These are phyloP conservation scores for Cenchrus purpureus DNA, from an alignment of 176 grass and related monocot genomes.

Conservation along the genomic window DNA sequence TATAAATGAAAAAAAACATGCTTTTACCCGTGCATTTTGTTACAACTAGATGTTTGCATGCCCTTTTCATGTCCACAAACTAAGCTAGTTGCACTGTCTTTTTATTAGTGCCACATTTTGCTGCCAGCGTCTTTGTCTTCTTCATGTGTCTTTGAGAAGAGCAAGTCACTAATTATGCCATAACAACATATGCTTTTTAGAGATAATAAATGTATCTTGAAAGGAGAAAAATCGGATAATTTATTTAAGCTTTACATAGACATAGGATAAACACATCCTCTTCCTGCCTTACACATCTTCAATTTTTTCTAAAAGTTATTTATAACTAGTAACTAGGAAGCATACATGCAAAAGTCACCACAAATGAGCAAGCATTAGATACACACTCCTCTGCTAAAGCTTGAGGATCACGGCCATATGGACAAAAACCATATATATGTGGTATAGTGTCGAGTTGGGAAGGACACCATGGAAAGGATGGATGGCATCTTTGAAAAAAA, in stretches of 20 bases:
- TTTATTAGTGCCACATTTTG: background rate
- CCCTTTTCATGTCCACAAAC: background rate
- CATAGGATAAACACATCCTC: background rate
- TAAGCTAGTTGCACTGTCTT: background rate
- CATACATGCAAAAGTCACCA: too few relatives aligned
- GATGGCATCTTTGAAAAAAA: too few relatives aligned
- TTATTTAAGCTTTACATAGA: background rate
- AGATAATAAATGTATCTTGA: background rate
- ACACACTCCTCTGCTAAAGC: background rate
- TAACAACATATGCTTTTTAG: background rate
- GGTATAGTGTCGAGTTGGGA: too few relatives aligned
- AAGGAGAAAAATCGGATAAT: background rate
- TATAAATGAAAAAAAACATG: background rate
- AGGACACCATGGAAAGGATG: too few relatives aligned
- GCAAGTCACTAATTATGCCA: background rate
- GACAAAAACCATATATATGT: background rate
- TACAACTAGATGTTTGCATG: background rate
- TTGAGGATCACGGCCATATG: background rate
- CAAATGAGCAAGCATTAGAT: background rate
- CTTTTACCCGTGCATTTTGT: background rate
- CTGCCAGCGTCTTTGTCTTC: background rate
- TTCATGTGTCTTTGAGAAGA: background rate
- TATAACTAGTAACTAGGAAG: background rate
- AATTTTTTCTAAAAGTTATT: background rate
- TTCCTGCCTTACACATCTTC: background rate